Conservation (phyloP, 2,329 filamentous ascomycete genomes). For the Karstenula rhodostoma region DNA sequence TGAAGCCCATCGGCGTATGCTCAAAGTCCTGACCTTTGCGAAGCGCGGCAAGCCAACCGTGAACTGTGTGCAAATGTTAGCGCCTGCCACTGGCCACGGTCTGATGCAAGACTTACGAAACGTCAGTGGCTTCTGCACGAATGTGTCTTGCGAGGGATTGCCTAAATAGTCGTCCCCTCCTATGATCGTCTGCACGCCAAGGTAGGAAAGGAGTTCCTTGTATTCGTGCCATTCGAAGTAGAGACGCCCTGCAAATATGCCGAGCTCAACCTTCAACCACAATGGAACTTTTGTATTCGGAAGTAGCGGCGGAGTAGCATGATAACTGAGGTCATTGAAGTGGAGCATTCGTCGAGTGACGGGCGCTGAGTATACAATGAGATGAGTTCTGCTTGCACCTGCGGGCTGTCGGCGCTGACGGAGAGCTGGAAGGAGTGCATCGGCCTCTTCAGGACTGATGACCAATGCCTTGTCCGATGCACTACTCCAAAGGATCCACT, state of each 20-base stretch:
- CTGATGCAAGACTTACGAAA: conserved; percentile 27
- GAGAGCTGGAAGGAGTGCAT: conserved; percentile 61
- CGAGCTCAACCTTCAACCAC: conserved; percentile 67
- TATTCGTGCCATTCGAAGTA: conserved; percentile 65
- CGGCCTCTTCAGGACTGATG: conserved; percentile 70
- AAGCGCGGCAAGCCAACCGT: conserved; percentile 65
- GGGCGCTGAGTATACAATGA: conserved; percentile 68
- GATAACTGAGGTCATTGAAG: conserved; percentile 65
- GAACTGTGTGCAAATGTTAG: conserved; percentile 47
- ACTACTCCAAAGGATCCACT: conserved; percentile 68
- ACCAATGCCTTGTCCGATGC: conserved; percentile 61
- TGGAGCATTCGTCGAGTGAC: conserved; percentile 67
- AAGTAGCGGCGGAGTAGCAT: conserved; percentile 60
- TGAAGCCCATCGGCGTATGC: conserved; percentile 67
- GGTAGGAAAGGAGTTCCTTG: conserved; percentile 32
- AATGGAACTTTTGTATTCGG: conserved; percentile 52
- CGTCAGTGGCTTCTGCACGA: conserved; percentile 36
- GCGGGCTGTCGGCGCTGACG: conserved; percentile 11
- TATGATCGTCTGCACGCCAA: conserved; percentile 24
- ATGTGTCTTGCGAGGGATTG: conserved; percentile 19
- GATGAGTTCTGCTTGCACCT: conserved; percentile 45
- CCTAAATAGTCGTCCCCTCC: conserved; percentile 6
- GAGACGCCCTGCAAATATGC: conserved; percentile 67
- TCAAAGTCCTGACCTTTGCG: conserved; percentile 65
- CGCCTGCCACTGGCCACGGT: background rate